Evolutionary conservation across 176 grass and related monocot genomes (phyloP).

Genomic region (Typha latifolia): DNA sequence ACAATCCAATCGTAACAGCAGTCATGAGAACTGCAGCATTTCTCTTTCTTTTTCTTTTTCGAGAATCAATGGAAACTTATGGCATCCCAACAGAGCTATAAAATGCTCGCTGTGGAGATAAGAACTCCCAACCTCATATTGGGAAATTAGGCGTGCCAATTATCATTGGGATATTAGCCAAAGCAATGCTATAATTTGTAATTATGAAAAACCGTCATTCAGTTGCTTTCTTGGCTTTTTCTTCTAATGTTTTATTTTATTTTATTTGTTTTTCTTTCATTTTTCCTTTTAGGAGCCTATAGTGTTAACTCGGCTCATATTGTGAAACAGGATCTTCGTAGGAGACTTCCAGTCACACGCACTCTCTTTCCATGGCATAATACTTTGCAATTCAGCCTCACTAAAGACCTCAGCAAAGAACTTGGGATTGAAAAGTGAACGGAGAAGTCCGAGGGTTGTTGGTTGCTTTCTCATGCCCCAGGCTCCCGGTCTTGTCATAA

Average conservation of each 20-base stretch:
- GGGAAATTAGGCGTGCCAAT: too few relatives aligned
- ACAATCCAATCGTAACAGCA: not conserved
- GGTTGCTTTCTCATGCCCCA: conserved; percentile 24
- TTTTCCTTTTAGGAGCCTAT: not conserved
- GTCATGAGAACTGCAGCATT: not conserved
- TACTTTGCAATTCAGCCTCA: conserved; percentile 64
- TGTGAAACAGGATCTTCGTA: conserved; percentile 69
- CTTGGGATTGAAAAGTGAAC: conserved; percentile 77
- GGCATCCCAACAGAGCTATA: not conserved
- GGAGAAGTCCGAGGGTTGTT: not conserved
- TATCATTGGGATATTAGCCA: too few relatives aligned
- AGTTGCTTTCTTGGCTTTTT: conserved; percentile 2
- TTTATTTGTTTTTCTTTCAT: not conserved
- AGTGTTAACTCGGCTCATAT: not conserved
- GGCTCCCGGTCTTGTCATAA: conserved; percentile 25
- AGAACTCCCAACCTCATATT: not conserved
- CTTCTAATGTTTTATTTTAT: conserved; percentile 1
- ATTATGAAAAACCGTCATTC: too few relatives aligned
- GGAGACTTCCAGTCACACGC: conserved; percentile 91
- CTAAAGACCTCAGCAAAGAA: conserved; percentile 76
- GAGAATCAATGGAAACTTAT: not conserved
- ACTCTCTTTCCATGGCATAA: conserved; percentile 97
- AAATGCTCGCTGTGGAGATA: not conserved
- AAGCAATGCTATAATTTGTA: too few relatives aligned
- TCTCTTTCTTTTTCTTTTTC: not conserved